A percentile compares a stretch with the other conserved stretches of the same genome.
Conservation (phyloP, 768 basidiomycete genomes). For the Hemileccinum rubropunctum region DNA sequence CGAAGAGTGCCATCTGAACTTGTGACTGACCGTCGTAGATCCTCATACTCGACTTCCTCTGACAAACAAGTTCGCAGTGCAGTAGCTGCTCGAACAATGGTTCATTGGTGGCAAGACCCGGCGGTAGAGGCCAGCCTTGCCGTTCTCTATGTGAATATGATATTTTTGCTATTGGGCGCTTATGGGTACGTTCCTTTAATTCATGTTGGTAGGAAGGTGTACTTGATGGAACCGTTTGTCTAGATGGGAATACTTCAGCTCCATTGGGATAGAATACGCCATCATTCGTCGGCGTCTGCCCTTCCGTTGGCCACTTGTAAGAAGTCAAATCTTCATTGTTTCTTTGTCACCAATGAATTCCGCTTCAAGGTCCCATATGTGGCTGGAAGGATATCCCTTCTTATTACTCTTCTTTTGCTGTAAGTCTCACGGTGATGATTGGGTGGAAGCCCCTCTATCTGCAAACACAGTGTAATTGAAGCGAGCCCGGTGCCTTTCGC, state of each 20-base stretch:
- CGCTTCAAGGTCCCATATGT: slow-evolving; percentile 12
- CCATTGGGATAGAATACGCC: slow-evolving; percentile 19
- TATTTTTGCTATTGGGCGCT: slow-evolving; percentile 16
- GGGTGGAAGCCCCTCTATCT: background rate
- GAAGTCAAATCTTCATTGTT: background rate
- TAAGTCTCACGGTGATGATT: background rate
- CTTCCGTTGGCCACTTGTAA: slow-evolving; percentile 28
- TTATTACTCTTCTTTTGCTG: slow-evolving; percentile 2
- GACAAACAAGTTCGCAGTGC: background rate
- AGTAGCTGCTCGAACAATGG: slow-evolving; percentile 8
- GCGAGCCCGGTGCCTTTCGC: background rate
- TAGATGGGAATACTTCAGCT: slow-evolving; percentile 27
- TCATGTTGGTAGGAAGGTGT: background rate
- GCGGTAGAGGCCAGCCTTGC: background rate
- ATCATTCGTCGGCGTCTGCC: slow-evolving; percentile 17
- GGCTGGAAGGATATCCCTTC: slow-evolving; percentile 3
- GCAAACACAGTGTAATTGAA: slow-evolving; percentile 4
- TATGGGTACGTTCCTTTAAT: slow-evolving; percentile 11
- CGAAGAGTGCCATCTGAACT: too few species aligned
- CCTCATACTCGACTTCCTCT: background rate
- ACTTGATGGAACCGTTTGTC: background rate
- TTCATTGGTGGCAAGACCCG: slow-evolving; percentile 17
- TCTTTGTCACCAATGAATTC: background rate
- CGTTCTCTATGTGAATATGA: background rate
- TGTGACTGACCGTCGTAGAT: too few species aligned